Percentiles rank a stretch among this genome's conserved stretches.
These are phyloP conservation scores for Suillus americanus DNA, from an alignment of 768 basidiomycete species.

Conservation along the genomic window DNA sequence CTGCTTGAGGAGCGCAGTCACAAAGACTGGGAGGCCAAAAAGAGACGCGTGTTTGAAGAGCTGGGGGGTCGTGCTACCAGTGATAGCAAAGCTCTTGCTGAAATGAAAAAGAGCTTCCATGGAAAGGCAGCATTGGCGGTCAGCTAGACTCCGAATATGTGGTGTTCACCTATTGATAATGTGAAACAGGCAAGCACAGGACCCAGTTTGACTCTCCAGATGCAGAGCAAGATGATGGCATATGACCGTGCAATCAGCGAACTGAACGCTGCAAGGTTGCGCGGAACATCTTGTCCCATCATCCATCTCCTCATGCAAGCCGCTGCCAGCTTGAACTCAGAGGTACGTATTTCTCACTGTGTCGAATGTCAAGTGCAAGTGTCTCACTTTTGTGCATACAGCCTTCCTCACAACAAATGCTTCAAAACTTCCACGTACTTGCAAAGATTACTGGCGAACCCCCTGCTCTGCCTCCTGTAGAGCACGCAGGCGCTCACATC, in stretches of 20 bases:
- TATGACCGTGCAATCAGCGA: slow-evolving; percentile 84
- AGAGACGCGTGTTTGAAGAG: slow-evolving; percentile 88
- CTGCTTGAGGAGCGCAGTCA: slow-evolving; percentile 73
- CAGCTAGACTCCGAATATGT: slow-evolving; percentile 21
- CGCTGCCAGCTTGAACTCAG: slow-evolving; percentile 54
- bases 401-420: slow-evolving; percentile 57
- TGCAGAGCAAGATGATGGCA: slow-evolving; percentile 95
- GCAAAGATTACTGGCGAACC: slow-evolving; percentile 77
- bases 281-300: slow-evolving; percentile 73
- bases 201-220: slow-evolving; percentile 66
- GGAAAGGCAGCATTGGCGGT: slow-evolving; percentile 57
- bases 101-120: slow-evolving; percentile 63
- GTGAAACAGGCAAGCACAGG: slow-evolving; percentile 39
- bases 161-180: slow-evolving; percentile 9
- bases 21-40: slow-evolving; percentile 88
- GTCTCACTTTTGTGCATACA: slow-evolving; percentile 21
- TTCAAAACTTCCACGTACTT: slow-evolving; percentile 72
- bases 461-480: slow-evolving; percentile 69
- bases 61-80: slow-evolving; percentile 66
- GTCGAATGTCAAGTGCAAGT: neutral
- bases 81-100: slow-evolving; percentile 54
- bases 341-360: slow-evolving; percentile 37
- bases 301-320: slow-evolving; percentile 72
- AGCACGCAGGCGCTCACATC: slow-evolving; percentile 80
- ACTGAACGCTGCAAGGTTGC: slow-evolving; percentile 71